Conservation (phyloP, 352 stramenopile species). For the Globisporangium paroecandrum region DNA sequence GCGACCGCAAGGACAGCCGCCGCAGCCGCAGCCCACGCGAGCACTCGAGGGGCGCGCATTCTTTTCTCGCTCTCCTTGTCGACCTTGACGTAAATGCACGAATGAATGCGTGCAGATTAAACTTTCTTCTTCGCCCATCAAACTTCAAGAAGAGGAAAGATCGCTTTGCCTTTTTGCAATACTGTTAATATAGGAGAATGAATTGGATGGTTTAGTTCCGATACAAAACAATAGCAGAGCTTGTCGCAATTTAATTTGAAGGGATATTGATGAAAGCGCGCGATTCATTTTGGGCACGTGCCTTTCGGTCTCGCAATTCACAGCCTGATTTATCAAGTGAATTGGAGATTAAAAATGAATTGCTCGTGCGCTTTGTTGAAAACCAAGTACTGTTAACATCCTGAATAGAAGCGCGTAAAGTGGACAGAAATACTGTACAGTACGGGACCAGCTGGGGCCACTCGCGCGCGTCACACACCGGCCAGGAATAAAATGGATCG, state of each 20-base stretch:
- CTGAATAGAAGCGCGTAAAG: not conserved
- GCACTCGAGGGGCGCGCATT: conserved; percentile 18
- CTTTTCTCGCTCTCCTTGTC: not conserved
- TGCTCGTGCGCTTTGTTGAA: not conserved
- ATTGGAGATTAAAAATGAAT: not conserved
- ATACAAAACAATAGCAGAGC: not conserved
- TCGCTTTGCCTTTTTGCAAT: not conserved
- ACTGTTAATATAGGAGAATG: not conserved
- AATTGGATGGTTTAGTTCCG: not conserved
- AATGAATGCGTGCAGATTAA: not conserved
- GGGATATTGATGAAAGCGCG: not conserved
- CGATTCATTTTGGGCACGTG: not conserved
- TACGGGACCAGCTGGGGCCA: not conserved
- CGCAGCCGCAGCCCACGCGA: conserved; percentile 8
- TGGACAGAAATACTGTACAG: not conserved
- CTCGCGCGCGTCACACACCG: not conserved
- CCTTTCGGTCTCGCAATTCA: not conserved
- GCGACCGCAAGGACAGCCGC: conserved; percentile 10
- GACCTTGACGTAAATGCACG: not conserved
- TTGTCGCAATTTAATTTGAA: too few species aligned
- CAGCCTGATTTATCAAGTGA: conserved; percentile 1
- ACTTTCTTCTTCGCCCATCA: not conserved
- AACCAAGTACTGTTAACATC: not conserved
- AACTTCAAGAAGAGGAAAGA: conserved; percentile 6
- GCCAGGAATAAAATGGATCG: not conserved